Percentiles rank a stretch among this genome's conserved stretches.
These are phyloP conservation scores for Rhizophagus prolifer DNA, from an alignment of 192 early-diverging fungal species.

Conservation along the genomic window DNA sequence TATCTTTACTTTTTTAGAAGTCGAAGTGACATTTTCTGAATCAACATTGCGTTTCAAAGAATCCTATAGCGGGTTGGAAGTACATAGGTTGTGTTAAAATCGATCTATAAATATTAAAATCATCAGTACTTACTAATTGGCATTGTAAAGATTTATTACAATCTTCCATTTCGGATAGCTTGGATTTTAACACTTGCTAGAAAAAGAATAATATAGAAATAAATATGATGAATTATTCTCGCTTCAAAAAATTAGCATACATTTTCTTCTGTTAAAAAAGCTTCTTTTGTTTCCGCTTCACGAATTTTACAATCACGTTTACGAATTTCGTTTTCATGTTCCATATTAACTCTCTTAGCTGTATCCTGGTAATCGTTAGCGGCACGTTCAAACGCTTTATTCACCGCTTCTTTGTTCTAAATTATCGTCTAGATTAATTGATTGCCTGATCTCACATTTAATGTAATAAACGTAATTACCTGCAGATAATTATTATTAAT, in stretches of 20 bases:
- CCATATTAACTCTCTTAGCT: background rate
- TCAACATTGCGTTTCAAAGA: background rate
- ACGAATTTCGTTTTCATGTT: conserved; percentile 27
- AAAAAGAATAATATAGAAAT: background rate
- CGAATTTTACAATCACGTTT: conserved; percentile 22
- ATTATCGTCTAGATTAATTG: background rate
- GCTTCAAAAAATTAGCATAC: conserved; percentile 6
- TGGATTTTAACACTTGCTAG: conserved; percentile 4
- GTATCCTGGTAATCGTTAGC: conserved; percentile 18
- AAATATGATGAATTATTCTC: background rate
- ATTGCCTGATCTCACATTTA: background rate
- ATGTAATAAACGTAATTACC: background rate
- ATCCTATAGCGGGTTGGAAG: no score
- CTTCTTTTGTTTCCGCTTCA: conserved; percentile 15
- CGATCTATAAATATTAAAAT: background rate
- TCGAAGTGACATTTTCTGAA: background rate
- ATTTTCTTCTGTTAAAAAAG: conserved; percentile 14
- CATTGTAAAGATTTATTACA: background rate
- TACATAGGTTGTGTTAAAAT: no score
- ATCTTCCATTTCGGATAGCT: background rate
- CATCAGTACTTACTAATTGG: background rate
- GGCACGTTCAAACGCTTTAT: conserved; percentile 5
- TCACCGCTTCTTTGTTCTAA: conserved; percentile 14
- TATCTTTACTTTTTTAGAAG: background rate
- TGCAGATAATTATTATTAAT: background rate